Evolutionary conservation across 768 basidiomycete genomes (phyloP).

Genomic region (Fomitopsis serialis): DNA sequence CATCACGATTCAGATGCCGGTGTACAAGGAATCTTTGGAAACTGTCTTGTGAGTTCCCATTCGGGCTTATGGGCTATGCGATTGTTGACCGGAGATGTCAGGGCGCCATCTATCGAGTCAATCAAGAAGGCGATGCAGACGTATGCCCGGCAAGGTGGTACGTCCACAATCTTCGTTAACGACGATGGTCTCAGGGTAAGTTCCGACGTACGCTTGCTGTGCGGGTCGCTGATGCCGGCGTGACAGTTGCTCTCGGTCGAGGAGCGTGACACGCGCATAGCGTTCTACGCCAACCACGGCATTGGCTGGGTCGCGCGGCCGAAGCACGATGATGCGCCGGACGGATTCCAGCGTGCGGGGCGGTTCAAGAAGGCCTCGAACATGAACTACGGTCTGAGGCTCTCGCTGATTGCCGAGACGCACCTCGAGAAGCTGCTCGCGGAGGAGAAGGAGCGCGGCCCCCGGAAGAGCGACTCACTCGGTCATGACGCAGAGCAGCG

Average conservation of each 20-base stretch:
- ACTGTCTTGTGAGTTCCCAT: conserved; percentile 37
- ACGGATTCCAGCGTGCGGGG: conserved; percentile 47
- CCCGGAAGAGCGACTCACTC: conserved; percentile 11
- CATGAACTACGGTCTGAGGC: conserved; percentile 38
- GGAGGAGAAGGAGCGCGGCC: conserved; percentile 16
- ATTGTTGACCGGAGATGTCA: conserved; percentile 1
- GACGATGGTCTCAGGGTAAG: conserved; percentile 54
- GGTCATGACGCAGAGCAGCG: conserved; percentile 28
- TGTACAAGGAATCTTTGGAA: conserved; percentile 46
- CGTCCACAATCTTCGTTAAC: conserved; percentile 51
- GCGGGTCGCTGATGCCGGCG: not conserved
- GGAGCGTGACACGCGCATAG: conserved; percentile 41
- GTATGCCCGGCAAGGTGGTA: conserved; percentile 62
- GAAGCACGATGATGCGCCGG: conserved; percentile 35
- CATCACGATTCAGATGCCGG: conserved; percentile 49
- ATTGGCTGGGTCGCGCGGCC: conserved; percentile 61
- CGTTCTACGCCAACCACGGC: conserved; percentile 51
- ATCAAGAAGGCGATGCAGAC: conserved; percentile 59
- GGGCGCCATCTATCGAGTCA: conserved; percentile 45
- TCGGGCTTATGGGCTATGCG: not conserved
- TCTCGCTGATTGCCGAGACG: conserved; percentile 29
- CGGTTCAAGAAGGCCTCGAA: conserved; percentile 46
- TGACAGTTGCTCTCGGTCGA: conserved; percentile 31
- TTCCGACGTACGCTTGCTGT: not conserved
- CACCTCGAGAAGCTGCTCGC: conserved; percentile 27